These are phyloP conservation scores for Tolypocladium nubicola DNA, from an alignment of 2,329 filamentous ascomycete genomes.

Conservation along the genomic window DNA sequence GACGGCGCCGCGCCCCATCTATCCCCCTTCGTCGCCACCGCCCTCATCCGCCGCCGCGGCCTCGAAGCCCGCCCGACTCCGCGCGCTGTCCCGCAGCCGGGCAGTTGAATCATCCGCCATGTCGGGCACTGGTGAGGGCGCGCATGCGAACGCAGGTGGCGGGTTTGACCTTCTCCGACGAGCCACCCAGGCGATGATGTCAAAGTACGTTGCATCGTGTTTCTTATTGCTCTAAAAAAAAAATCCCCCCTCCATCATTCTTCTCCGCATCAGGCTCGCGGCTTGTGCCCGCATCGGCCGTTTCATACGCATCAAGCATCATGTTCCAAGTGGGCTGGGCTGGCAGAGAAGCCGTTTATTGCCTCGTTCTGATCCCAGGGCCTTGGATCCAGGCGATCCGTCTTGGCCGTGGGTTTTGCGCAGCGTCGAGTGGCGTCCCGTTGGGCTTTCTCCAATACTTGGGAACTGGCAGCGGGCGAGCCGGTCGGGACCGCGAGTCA, in stretches of 20 bases:
- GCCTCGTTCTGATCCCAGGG: neutral
- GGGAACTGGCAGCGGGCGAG: neutral
- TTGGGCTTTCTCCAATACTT: neutral
- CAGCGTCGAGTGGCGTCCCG: neutral
- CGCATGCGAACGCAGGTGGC: constrained; percentile 21
- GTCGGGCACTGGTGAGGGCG: constrained; percentile 35
- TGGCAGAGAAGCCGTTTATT: neutral
- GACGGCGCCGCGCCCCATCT: neutral
- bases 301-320: neutral
- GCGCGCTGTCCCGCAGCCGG: neutral
- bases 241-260: constrained; percentile 5
- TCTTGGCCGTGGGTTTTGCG: neutral
- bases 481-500: constrained; percentile 3
- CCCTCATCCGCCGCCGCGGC: neutral
- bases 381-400: neutral
- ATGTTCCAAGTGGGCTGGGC: neutral
- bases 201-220: constrained; percentile 37
- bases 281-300: neutral
- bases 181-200: constrained; percentile 55
- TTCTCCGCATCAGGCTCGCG: constrained; percentile 1
- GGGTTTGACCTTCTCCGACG: constrained; percentile 47
- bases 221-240: constrained; percentile 9
- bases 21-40: neutral
- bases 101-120: constrained; percentile 21
- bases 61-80: neutral